These are phyloP conservation scores for Hemileccinum rubropunctum DNA, from an alignment of 768 basidiomycete genomes.

Conservation along the genomic window DNA sequence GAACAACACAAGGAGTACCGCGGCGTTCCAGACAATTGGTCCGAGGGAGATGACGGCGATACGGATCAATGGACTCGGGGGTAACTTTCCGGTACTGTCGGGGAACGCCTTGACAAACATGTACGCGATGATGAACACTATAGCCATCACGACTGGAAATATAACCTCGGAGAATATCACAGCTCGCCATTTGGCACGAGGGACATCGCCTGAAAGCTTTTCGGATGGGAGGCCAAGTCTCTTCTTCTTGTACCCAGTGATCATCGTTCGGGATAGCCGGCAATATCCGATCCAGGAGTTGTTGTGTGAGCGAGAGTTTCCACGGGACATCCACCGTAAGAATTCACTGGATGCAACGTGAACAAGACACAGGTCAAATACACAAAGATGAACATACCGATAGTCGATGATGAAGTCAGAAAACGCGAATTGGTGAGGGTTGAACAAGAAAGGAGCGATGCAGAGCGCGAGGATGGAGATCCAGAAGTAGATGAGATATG, in stretches of 20 bases:
- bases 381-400: constrained; percentile 45
- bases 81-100: constrained; percentile 51
- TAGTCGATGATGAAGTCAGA: constrained; percentile 98
- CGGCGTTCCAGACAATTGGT: constrained; percentile 94
- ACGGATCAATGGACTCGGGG: constrained; percentile 84
- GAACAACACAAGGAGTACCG: constrained; percentile 83
- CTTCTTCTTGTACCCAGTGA: constrained; percentile 99
- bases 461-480: constrained; percentile 89
- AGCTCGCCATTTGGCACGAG: constrained; percentile 89
- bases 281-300: constrained; percentile 99
- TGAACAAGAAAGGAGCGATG: constrained; percentile 96
- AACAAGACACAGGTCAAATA: neutral
- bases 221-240: constrained; percentile 95
- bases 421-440: constrained; percentile 99
- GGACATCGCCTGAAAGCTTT: constrained; percentile 93
- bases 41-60: constrained; percentile 92
- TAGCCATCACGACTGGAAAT: constrained; percentile 81
- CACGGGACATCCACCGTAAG: constrained; percentile 98
- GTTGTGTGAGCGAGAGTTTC: constrained; percentile 94
- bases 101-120: constrained; percentile 93
- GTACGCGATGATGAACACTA: constrained; percentile 85
- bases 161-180: constrained; percentile 86
- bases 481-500: constrained; percentile 98
- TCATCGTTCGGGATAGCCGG: constrained; percentile 94
- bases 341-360: constrained; percentile 66